Evolutionary conservation across 345 rosid genomes (phyloP), one percentile per base, ranked within the genome.

Genomic region (Theobroma cacao): DNA sequence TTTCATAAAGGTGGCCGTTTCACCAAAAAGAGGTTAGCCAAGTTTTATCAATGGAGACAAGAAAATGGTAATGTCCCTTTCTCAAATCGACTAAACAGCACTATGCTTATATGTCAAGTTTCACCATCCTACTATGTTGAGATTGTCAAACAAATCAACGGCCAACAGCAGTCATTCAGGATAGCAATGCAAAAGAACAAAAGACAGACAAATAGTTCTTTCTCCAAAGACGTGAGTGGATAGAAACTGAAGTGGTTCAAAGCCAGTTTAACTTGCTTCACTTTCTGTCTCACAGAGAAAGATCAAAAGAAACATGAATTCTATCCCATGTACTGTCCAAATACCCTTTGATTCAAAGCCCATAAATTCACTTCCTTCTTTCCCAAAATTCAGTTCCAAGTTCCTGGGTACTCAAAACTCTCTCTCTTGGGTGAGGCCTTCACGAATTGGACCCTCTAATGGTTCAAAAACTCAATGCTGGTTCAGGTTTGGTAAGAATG

Each of bases 401-500:
- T 91, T 93, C 85, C 86, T 92, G 87, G 95, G 92, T 79, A 7
- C 75, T 71, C 82, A 67, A 24, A 85, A 33, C 18, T 71, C 75
- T 55, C 77, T 82, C 30, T 38, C 79, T 31, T 80, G 86, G 75
- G 74, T 72, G 60, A 78, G 83, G 66, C 82, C 92, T 82, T 36
- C 73, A 17, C 79, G 78, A 58, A 77, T 91, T 63, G 93, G 98
- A 77, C 94, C 97, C 62, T 87, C 92, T 9, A 90, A 92, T 74
- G 95, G 95, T 55, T 87, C 90, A 4, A 93, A 86, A 86, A 68
- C 88, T 34, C 83, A 75, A 78, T 90, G 97, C 86, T 95, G 95
- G 94, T 95, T 95, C 86, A 91, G 80, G 88, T 92, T 95, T 77
- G 98, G 98, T 48, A 90, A 91, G 80, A 90, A 82, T 80, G 98